These are phyloP conservation scores for Harringtonia lauricola DNA, from an alignment of 2,329 filamentous ascomycete genomes.

Conservation along the genomic window DNA sequence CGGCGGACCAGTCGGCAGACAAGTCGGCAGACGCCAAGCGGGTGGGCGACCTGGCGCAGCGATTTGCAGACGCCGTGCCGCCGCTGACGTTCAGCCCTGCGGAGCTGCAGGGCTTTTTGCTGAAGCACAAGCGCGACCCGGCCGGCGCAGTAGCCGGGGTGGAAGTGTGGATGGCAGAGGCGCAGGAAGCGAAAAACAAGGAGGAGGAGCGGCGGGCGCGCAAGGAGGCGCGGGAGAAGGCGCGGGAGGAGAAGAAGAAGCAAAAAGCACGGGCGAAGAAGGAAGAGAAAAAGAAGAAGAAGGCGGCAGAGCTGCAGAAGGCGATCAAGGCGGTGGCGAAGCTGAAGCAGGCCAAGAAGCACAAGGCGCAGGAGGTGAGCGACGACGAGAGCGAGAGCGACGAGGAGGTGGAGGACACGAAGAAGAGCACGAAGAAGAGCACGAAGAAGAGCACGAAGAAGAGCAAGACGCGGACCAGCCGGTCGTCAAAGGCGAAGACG, in stretches of 20 bases:
- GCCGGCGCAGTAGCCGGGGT: slow-evolving; percentile 33
- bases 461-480: neutral
- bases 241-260: slow-evolving; percentile 19
- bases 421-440: neutral
- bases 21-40: neutral
- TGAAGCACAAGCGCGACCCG: slow-evolving; percentile 43
- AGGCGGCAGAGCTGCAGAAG: neutral
- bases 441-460: neutral
- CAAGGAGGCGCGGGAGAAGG: slow-evolving; percentile 25
- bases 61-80: slow-evolving; percentile 41
- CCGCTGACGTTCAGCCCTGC: slow-evolving; percentile 46
- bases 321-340: slow-evolving; percentile 15
- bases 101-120: slow-evolving; percentile 47
- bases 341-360: slow-evolving; percentile 14
- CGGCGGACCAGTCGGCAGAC: too few relatives aligned
- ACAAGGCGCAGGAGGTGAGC: slow-evolving; percentile 4
- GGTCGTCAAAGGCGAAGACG: too few relatives aligned
- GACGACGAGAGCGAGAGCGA: neutral
- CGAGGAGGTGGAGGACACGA: neutral
- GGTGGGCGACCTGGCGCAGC: slow-evolving; percentile 33
- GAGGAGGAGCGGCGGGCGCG: slow-evolving; percentile 28
- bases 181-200: slow-evolving; percentile 34
- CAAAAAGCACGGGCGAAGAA: slow-evolving; percentile 14
- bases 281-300: slow-evolving; percentile 10
- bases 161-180: slow-evolving; percentile 37